Percentiles rank a stretch among this genome's conserved stretches.
Conservation (phyloP, 1,284 basidiomycete species). For the Ustanciosporium gigantosporum region DNA sequence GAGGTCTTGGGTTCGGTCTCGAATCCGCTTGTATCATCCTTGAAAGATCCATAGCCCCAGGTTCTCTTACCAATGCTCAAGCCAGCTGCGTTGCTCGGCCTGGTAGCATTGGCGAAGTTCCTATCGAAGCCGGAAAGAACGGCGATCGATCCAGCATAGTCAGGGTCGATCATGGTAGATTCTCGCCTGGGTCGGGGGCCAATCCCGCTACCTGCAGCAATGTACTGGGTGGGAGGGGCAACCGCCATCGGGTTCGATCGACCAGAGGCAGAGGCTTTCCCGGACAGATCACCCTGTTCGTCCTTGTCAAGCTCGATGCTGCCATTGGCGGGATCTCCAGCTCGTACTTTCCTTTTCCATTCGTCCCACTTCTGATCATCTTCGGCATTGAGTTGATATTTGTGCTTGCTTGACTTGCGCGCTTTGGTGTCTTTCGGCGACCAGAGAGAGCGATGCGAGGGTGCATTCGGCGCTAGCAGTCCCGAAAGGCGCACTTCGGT, state of each 20-base stretch:
- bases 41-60: slow-evolving; percentile 38
- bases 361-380: slow-evolving; percentile 46
- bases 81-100: slow-evolving; percentile 1
- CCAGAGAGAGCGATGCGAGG: slow-evolving; percentile 51
- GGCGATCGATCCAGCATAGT: slow-evolving; percentile 7
- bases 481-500: slow-evolving; percentile 43
- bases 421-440: slow-evolving; percentile 29
- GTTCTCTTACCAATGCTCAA: slow-evolving; percentile 26
- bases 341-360: slow-evolving; percentile 33
- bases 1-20: slow-evolving; percentile 59
- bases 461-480: slow-evolving; percentile 51
- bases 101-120: slow-evolving; percentile 8
- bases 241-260: slow-evolving; percentile 39
- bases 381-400: slow-evolving; percentile 42
- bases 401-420: slow-evolving; percentile 24
- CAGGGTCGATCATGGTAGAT: slow-evolving; percentile 31
- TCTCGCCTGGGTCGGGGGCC: slow-evolving; percentile 29
- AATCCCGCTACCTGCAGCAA: slow-evolving; percentile 29
- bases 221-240: slow-evolving; percentile 28
- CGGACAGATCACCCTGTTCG: background rate
- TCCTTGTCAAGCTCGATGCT: slow-evolving; percentile 1
- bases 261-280: too few species aligned
- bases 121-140: slow-evolving; percentile 23
- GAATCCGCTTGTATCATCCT: slow-evolving; percentile 37
- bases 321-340: background rate